Base-by-base conservation (phyloP, 2,329 filamentous ascomycete species). In the Penicillium sp. region DNA sequence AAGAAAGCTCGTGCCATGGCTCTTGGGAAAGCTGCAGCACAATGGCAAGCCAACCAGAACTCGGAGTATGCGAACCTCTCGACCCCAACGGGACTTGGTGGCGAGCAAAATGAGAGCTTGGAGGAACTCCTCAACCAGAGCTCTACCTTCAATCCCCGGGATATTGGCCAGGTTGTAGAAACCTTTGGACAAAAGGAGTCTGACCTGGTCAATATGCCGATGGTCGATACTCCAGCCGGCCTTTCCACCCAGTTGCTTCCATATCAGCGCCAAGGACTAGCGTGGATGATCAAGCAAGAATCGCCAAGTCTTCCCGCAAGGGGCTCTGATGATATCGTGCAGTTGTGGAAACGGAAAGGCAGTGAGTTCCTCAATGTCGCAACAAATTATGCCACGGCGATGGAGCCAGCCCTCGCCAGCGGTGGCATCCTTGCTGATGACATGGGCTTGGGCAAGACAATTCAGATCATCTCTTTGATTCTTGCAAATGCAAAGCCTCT, bases 351-450 rank as follows among this genome's bases (percentile, higher is more conserved):
- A 67, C 82, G 77, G 48, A 63, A 70, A 57, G 77, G 67, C 3
- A 74, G 71, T 50, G 69, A 69, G 26, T 90, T 85, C 64, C 82
- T 80, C 55, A 91, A 89, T 71, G 80, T 90, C 61, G 89, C 87
- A 56, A 93, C 86, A 0, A 86, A 86, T 50, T 92, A 86, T 68
- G 82, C 84, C 10, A 85, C 82, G 9, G 72, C 70, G 0, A 72
- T 70, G 3, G 73, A 80, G 1, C 90, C 90, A 0, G 72, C 76
- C 0, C 79, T 96, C 22, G 84, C 89, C 7, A 89, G 85, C 47
- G 91, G 91, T 17, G 91, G 91, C 31, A 91, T 96, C 47, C 80
- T 96, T 9, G 90, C 91, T 2, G 91, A 96, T 70, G 91, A 96
- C 66, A 96, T 96, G 92, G 91, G 91, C 4, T 75, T 96, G 5